Base-by-base conservation (phyloP, 1,284 basidiomycete species). In the Marasmius fiardii region DNA sequence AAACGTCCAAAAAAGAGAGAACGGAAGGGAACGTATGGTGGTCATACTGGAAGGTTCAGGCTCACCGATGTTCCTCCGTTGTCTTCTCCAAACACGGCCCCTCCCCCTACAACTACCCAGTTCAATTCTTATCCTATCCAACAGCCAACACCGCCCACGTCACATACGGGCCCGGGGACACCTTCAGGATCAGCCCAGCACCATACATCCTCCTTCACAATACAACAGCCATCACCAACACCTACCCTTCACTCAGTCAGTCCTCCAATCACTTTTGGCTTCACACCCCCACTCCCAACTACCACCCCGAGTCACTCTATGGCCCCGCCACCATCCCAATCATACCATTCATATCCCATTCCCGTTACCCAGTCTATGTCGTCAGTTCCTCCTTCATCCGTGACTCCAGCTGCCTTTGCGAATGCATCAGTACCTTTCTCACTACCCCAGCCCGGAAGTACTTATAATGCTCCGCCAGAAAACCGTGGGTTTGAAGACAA, bases 1-100 rank as follows among this genome's bases (percentile, higher is more conserved):
- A 55, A 63, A 12, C 56, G n/a, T 4, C 61, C 65, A 18, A 63
- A 65, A 11, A 65, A 64, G 26, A 68, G 59, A 51, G 68, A 63
- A 53, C 41, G 39, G 31, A 51, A 49, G 18, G 47, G 47, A 6
- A 49, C 47, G 20, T 44, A 50, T 31, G 53, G 54, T 54, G 64
- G 60, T 33, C 60, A 63, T 47, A 62, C 55, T 51, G 14, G 14
- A 16, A 26, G 28, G 24, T 49, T 49, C 47, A 49, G 47, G 33
- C 31, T 49, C n/a, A 49, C 47, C 26, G 47, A 49, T 33, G 18
- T 33, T 8, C 24, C 47, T 31, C 47, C 47, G 4, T 1, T 31
- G 33, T 12, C 47, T 7, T 2, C 26, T 16, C 2, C 18, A 2
- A 26, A 8, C 16, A 8, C 14, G 4, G 33, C 24, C 8, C 47